Conservation (phyloP, 106 monocot genomes). For the Dioscorea dumetorum region DNA sequence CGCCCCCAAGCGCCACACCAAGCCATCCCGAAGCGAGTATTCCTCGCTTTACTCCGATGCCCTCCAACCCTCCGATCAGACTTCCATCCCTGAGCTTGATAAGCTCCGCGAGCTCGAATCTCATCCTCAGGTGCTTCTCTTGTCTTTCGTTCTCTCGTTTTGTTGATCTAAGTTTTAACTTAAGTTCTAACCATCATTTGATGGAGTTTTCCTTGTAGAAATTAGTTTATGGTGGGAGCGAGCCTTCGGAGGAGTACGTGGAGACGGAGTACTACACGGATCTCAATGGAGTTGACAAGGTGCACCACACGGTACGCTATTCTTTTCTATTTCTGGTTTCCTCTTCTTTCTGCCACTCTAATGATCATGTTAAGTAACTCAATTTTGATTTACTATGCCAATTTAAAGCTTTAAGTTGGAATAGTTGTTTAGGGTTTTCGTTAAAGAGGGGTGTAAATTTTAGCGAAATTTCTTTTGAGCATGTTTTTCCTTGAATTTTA, state of each 20-base stretch:
- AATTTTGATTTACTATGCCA: too few species aligned
- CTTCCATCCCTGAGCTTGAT: slow-evolving; percentile 51
- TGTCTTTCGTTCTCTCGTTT: background rate
- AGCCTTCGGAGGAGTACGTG: slow-evolving; percentile 61
- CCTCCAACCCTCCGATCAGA: slow-evolving; percentile 9
- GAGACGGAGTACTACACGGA: slow-evolving; percentile 81
- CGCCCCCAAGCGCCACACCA: slow-evolving; percentile 64
- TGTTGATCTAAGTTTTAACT: background rate
- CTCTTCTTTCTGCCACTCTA: background rate
- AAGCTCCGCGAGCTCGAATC: slow-evolving; percentile 55
- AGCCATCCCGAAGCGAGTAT: slow-evolving; percentile 73
- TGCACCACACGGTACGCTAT: slow-evolving; percentile 67
- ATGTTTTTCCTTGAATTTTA: background rate
- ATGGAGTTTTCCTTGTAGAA: slow-evolving; percentile 27
- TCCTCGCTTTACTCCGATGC: slow-evolving; percentile 15
- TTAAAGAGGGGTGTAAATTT: too few species aligned
- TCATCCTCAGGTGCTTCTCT: slow-evolving; percentile 36
- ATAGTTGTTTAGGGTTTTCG: too few species aligned
- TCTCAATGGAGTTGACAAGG: slow-evolving; percentile 71
- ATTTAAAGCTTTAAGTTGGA: too few species aligned
- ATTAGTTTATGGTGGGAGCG: slow-evolving; percentile 37
- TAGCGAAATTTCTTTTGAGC: background rate
- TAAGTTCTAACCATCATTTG: slow-evolving; percentile 5
- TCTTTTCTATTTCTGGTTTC: background rate
- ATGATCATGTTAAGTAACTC: background rate